Conservation (phyloP, 176 grass and related monocot genomes). For the Carex myosuroides region DNA sequence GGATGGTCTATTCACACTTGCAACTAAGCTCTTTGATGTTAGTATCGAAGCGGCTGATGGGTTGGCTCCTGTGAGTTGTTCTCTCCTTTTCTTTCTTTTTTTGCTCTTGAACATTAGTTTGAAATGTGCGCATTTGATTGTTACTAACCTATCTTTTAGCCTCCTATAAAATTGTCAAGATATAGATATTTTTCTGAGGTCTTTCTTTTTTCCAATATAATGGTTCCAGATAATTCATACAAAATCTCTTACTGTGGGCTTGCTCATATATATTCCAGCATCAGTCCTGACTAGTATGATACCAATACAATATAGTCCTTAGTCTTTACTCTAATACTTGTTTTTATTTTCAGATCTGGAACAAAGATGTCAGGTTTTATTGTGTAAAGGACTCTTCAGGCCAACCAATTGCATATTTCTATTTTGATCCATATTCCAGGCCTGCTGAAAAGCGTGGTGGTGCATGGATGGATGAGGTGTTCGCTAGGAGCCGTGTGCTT, state of each 20-base stretch:
- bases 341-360: slow-evolving; percentile 65
- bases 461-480: slow-evolving; percentile 97
- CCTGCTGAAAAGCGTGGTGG: slow-evolving; percentile 94
- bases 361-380: slow-evolving; percentile 89
- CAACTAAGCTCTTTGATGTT: slow-evolving; percentile 87
- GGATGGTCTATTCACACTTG: slow-evolving; percentile 89
- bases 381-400: slow-evolving; percentile 83
- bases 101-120: background rate
- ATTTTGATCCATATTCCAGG: slow-evolving; percentile 95
- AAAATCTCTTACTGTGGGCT: background rate
- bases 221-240: background rate
- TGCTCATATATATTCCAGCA: background rate
- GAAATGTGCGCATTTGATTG: background rate
- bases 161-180: background rate
- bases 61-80: slow-evolving; percentile 70
- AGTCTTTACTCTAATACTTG: slow-evolving; percentile 13
- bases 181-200: background rate
- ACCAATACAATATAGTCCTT: background rate
- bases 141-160: background rate
- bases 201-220: background rate
- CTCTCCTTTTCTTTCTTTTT: background rate
- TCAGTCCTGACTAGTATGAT: background rate
- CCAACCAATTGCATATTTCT: slow-evolving; percentile 86
- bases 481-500: slow-evolving; percentile 76
- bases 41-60: slow-evolving; percentile 79